Evolutionary conservation across 306 rosid species (phyloP).

Genomic region (Fragaria ananassa): DNA sequence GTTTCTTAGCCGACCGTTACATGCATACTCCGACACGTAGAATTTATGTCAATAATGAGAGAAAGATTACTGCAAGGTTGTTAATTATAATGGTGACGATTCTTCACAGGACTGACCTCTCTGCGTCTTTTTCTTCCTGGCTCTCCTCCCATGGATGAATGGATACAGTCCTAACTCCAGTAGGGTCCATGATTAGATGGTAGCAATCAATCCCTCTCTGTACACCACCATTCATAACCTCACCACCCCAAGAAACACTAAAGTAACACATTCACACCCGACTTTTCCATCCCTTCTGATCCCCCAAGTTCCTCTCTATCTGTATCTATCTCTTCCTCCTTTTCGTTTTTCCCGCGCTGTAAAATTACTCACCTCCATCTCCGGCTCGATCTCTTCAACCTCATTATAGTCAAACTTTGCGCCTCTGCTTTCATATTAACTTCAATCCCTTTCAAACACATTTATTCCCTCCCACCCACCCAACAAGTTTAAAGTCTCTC

Average conservation of each 20-base stretch:
- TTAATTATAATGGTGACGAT: no score
- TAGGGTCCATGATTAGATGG: constrained; percentile 29
- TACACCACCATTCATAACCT: constrained; percentile 17
- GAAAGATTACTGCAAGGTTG: no score
- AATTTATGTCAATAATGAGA: no score
- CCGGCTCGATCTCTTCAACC: constrained; percentile 6
- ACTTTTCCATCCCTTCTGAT: background rate
- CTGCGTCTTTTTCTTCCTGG: background rate
- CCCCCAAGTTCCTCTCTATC: constrained; percentile 2
- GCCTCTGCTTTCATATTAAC: constrained; percentile 40
- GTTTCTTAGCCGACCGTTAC: no score
- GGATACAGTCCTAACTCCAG: background rate
- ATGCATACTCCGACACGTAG: no score
- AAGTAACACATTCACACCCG: background rate
- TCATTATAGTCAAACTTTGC: constrained; percentile 49
- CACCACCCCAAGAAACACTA: background rate
- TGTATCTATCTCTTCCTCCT: constrained; percentile 3
- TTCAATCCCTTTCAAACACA: constrained; percentile 29
- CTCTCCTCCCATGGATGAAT: constrained; percentile 3
- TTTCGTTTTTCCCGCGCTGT: constrained; percentile 37
- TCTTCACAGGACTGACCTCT: no score
- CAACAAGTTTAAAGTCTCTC: constrained; percentile 19
- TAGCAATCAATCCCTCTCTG: constrained; percentile 26
- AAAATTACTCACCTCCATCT: constrained; percentile 13
- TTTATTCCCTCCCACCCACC: constrained; percentile 13